A percentile compares a stretch with the other conserved stretches of the same genome.
Conservation (phyloP, 345 rosid species). For the Sonneratia alba region DNA sequence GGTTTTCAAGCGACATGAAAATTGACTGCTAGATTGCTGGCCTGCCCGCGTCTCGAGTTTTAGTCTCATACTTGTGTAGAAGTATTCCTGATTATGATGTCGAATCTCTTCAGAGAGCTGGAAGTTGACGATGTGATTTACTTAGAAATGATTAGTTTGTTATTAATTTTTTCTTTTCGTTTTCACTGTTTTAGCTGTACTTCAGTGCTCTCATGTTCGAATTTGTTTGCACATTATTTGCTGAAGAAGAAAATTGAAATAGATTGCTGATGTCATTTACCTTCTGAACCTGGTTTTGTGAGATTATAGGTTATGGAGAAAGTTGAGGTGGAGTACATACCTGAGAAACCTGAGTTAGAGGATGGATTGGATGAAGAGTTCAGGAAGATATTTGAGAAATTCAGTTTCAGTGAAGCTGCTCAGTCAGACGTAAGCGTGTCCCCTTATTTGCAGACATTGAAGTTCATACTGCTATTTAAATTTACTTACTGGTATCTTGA, state of each 20-base stretch:
- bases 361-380: conserved; percentile 78
- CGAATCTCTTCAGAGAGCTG: neutral
- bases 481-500: conserved; percentile 3
- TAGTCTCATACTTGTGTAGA: neutral
- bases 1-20: conserved; percentile 10
- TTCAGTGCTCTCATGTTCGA: neutral
- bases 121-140: neutral
- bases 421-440: conserved; percentile 44
- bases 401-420: conserved; percentile 46
- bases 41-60: too few species aligned
- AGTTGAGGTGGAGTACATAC: conserved; percentile 78
- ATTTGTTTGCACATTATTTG: neutral
- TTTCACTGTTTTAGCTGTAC: neutral
- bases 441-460: neutral
- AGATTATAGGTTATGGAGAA: conserved; percentile 45
- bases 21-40: neutral
- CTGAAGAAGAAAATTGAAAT: neutral
- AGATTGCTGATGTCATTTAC: neutral
- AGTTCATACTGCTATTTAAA: neutral
- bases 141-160: neutral
- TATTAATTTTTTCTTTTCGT: neutral
- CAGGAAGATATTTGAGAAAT: conserved; percentile 72
- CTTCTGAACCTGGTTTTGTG: neutral
- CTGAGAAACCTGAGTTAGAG: conserved; percentile 73
- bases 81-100: neutral